Percentiles rank a stretch among this genome's conserved stretches.
These are phyloP conservation scores for Phytophthora citricola DNA, from an alignment of 352 stramenopile species.

Conservation along the genomic window DNA sequence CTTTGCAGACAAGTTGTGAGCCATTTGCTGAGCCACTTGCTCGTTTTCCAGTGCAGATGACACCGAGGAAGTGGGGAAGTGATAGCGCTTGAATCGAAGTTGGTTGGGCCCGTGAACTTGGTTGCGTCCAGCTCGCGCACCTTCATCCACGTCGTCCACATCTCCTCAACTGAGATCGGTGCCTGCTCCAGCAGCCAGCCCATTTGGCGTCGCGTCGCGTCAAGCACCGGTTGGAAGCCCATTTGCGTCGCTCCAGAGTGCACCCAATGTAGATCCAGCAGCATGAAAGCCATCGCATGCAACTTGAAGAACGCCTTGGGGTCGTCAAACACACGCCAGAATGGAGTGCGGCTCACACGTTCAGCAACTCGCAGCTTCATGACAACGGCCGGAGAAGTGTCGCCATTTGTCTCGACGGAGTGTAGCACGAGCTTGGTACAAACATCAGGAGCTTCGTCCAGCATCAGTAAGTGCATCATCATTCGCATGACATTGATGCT, in stretches of 20 bases:
- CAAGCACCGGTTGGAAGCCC: constrained; percentile 83
- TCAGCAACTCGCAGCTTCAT: constrained; percentile 82
- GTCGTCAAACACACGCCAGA: constrained; percentile 86
- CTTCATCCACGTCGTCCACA: constrained; percentile 88
- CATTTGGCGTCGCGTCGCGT: constrained; percentile 81
- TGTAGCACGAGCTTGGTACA: constrained; percentile 81
- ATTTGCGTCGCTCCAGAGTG: constrained; percentile 85
- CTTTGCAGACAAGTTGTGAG: constrained; percentile 17
- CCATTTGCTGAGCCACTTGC: constrained; percentile 34
- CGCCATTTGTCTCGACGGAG: constrained; percentile 31
- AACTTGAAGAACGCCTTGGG: constrained; percentile 72
- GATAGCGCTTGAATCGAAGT: constrained; percentile 27
- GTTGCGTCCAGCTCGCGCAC: constrained; percentile 74
- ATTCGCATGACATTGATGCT: constrained; percentile 90
- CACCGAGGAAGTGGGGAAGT: constrained; percentile 25
- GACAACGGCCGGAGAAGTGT: constrained; percentile 51
- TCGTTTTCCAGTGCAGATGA: constrained; percentile 30
- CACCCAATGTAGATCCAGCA: constrained; percentile 84
- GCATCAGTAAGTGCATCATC: constrained; percentile 85
- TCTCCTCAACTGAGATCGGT: constrained; percentile 74
- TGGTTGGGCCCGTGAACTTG: constrained; percentile 49
- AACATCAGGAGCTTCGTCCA: constrained; percentile 74
- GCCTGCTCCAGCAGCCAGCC: constrained; percentile 84
- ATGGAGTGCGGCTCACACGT: constrained; percentile 78
- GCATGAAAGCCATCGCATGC: constrained; percentile 88